phyloP scores from a whole-genome alignment of 495 filamentous ascomycete genomes.

The Xylaria castorea region DNA sequence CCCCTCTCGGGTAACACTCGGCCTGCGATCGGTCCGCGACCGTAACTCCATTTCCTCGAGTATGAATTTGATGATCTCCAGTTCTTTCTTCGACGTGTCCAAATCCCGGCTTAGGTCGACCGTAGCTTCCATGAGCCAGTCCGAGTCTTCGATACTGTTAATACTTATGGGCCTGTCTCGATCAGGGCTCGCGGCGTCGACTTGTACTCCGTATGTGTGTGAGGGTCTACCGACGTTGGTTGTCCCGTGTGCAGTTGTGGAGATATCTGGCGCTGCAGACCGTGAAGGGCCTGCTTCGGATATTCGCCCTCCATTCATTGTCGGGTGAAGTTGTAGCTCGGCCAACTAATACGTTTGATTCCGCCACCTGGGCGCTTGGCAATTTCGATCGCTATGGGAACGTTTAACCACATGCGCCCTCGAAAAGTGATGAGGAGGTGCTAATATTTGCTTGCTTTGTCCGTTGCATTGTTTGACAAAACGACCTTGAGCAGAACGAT shows the following conservation, averaged over 20 bases:
- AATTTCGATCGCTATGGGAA: neutral
- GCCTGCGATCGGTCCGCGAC: neutral
- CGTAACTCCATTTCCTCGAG: constrained; percentile 28
- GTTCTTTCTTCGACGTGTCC: constrained; percentile 34
- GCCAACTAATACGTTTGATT: neutral
- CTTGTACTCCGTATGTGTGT: neutral
- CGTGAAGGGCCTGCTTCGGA: neutral
- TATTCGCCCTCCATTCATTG: neutral
- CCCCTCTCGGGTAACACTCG: constrained; percentile 9
- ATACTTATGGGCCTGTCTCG: neutral
- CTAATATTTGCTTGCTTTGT: neutral
- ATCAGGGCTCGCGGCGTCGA: neutral
- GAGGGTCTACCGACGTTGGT: neutral
- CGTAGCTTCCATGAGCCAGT: constrained; percentile 31
- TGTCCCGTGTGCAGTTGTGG: neutral
- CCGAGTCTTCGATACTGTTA: neutral
- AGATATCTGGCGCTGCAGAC: neutral
- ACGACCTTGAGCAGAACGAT: neutral
- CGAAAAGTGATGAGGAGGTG: neutral
- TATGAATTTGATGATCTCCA: constrained; percentile 32
- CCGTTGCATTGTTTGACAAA: neutral
- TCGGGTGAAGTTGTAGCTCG: neutral
- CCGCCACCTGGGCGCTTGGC: neutral
- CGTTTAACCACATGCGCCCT: neutral
- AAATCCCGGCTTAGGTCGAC: constrained; percentile 28